phyloP scores from a whole-genome alignment of 306 rosid genomes.

The Begonia loranthoides region DNA sequence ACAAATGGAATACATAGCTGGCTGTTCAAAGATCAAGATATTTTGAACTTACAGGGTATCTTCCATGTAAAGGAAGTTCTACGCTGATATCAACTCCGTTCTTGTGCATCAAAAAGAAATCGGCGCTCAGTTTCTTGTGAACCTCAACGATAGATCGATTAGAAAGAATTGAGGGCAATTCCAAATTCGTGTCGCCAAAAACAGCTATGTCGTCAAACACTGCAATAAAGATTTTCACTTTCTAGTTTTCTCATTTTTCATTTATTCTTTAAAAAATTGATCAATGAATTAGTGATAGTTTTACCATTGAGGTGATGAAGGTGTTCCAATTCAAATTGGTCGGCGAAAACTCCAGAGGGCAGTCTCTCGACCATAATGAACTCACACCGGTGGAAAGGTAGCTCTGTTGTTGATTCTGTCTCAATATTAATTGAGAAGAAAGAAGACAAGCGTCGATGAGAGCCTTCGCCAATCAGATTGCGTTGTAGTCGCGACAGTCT shows the following conservation, averaged over 20 bases:
- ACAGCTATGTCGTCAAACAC: constrained; percentile 47
- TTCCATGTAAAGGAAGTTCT: constrained; percentile 67
- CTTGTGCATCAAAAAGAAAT: constrained; percentile 13
- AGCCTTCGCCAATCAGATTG: constrained; percentile 61
- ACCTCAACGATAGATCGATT: constrained; percentile 72
- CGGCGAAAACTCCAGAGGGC: constrained; percentile 66
- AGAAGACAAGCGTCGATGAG: constrained; percentile 52
- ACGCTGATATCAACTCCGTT: constrained; percentile 20
- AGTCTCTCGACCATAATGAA: constrained; percentile 57
- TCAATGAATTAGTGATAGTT: constrained; percentile 5
- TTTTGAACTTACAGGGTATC: constrained; percentile 57
- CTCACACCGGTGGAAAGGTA: constrained; percentile 27
- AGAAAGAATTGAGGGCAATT: constrained; percentile 68
- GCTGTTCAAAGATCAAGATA: constrained; percentile 3
- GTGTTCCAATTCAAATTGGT: constrained; percentile 76
- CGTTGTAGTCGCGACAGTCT: constrained; percentile 29
- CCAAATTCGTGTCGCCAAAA: constrained; percentile 82
- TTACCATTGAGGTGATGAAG: constrained; percentile 71
- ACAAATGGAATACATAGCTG: neutral
- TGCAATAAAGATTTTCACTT: constrained; percentile 16
- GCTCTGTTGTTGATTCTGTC: constrained; percentile 19
- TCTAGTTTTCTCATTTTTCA: neutral
- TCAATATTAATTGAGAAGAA: constrained; percentile 25
- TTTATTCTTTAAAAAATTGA: neutral
- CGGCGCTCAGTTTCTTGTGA: constrained; percentile 38